A percentile compares a stretch with the other conserved stretches of the same genome.
Evolutionary conservation across 768 basidiomycete species (phyloP).

Genomic region (Favolaschia claudopus): DNA sequence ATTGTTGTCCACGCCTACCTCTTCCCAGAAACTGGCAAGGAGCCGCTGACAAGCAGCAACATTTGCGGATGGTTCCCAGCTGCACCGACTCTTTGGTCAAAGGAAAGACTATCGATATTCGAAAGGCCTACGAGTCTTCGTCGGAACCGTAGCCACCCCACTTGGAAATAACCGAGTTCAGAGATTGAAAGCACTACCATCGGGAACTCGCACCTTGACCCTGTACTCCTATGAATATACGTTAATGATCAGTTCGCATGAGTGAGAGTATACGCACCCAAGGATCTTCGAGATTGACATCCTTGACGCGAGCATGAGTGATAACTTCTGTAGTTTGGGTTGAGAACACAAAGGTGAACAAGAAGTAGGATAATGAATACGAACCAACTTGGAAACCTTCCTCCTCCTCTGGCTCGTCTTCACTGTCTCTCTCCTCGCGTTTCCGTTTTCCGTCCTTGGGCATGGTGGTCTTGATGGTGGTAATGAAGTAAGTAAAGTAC

Average conservation of each 20-base stretch:
- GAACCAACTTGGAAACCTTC: conserved; percentile 13
- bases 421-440: background rate
- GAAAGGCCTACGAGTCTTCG: conserved; percentile 46
- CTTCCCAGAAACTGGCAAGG: conserved; percentile 51
- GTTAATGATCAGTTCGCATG: no score
- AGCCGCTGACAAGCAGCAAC: conserved; percentile 51
- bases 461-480: no score
- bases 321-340: conserved; percentile 12
- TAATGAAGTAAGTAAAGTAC: no score
- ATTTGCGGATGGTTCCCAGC: conserved; percentile 60
- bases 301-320: background rate
- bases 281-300: background rate
- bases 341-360: background rate
- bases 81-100: conserved; percentile 27
- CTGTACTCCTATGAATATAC: no score
- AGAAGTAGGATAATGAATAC: background rate
- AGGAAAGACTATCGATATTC: background rate
- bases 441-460: background rate
- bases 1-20: conserved; percentile 50
- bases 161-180: no score
- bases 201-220: no score
- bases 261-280: no score
- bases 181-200: no score
- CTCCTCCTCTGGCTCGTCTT: background rate
- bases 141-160: conserved; percentile 57